Evolutionary conservation across 495 filamentous ascomycete species (phyloP), one percentile per base, ranked within the genome.

Genomic region (Penicillium angulare): DNA sequence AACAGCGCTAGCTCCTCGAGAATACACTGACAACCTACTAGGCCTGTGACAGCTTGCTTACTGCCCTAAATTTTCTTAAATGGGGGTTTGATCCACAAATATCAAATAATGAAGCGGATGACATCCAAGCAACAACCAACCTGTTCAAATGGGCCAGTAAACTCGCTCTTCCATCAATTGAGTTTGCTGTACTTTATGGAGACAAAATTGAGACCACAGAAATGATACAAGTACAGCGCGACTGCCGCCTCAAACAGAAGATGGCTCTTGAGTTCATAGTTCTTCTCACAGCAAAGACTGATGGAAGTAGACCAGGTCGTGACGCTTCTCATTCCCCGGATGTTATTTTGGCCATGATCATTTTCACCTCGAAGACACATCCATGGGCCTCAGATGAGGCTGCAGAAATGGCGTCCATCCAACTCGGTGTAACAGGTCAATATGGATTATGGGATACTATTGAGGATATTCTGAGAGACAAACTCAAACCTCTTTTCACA

Each of bases 401-500:
- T 20, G 43, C 52, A 5, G 32, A 39, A 0, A 31, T 4, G 15
- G 29, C 18, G n/a, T 72, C 80, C 0, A 62, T 62, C 12, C 32
- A 56, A 1, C 50, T 87, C 5, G 67, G 85, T 16, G 56, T 71
- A 3, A 56, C 65, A 2, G 66, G 72, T 21, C 5, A 12, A 31
- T n/a, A 13, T 21, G 12, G 18, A 7, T 12, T 33, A 7, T 46
- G 43, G 43, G 66, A 77, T 48, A 73, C 86, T 31, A 60, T 81
- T n/a, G 77, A 85, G n/a, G 63, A 71, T 8, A 66, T 83, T 31
- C 72, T 88, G 3, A 72, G 64, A 29, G 57, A 66, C 3, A 65
- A 66, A 43, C 71, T 92, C n/a, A 80, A 80, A 17, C 84, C 86
- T n/a, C 71, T 87, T 1, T 92, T 90, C 60, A 78, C 79, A n/a